A percentile compares a stretch with the other conserved stretches of the same genome.
phyloP scores from a whole-genome alignment of 2,329 filamentous ascomycete species.

The Epichloe baconii region DNA sequence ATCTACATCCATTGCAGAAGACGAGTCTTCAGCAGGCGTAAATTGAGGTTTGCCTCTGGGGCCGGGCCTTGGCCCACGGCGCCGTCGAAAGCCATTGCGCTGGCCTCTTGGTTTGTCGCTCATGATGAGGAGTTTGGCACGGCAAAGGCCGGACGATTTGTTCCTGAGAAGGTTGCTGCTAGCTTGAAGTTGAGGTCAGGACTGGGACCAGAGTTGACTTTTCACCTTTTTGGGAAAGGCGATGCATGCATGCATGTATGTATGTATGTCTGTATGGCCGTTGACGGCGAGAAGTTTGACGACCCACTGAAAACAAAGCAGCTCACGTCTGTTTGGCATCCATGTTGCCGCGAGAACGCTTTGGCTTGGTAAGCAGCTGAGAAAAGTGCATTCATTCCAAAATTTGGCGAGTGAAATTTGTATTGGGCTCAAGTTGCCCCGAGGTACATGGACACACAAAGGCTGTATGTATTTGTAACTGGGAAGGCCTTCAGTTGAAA shows the following conservation, averaged over 20 bases:
- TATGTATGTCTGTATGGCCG: neutral
- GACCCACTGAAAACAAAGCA: neutral
- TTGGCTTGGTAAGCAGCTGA: neutral
- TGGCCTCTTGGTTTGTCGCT: slow-evolving; percentile 1
- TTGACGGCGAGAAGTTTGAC: neutral
- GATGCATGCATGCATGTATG: neutral
- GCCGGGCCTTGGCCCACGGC: slow-evolving; percentile 1
- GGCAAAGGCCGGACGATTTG: neutral
- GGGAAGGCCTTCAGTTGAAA: no score
- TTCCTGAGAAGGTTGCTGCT: no score
- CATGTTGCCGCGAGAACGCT: neutral
- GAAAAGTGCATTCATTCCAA: no score
- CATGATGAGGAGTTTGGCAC: neutral
- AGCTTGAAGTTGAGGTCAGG: no score
- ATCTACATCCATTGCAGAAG: neutral
- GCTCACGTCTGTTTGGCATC: neutral
- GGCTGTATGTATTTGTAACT: no score
- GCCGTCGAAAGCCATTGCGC: slow-evolving; percentile 1
- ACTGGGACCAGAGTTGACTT: neutral
- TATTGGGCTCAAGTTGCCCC: no score
- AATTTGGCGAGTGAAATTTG: no score
- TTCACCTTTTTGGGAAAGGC: neutral
- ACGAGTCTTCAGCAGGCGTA: neutral
- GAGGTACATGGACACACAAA: no score
- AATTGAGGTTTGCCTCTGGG: neutral